Base-by-base conservation (phyloP, 2,329 filamentous ascomycete genomes). In the Clonostachys rhizophaga region DNA sequence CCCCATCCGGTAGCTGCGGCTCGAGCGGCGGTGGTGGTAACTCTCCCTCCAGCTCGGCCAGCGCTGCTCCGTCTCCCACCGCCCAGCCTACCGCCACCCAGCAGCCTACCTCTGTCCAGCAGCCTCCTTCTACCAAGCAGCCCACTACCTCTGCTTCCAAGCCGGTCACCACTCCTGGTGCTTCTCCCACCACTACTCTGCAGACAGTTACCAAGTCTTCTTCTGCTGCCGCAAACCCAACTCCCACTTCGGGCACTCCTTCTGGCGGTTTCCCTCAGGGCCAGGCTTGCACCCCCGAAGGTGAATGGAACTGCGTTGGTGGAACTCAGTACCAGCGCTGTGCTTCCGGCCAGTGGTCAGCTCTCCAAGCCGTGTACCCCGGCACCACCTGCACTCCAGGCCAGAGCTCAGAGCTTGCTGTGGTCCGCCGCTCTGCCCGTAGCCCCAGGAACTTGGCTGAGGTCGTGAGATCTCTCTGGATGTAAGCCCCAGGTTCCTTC, bases 291-390 rank as follows among this genome's bases (percentile, higher is more conserved):
- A 62, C 58, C 34, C 49, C 64, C 5, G 79, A 84, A 55, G 82
- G 82, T 17, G 54, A 62, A 14, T 85, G 78, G 78, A 77, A 79
- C 63, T 85, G 82, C 58, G 64, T 81, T 24, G 68, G 64, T 16
- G 79, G 79, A 44, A 64, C 61, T 20, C 68, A 72, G 44, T 85
- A 81, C 70, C 81, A 84, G 64, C 79, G 79, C 47, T 85, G 81
- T 54, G 80, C 78, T n/a, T 75, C 70, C 13, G 81, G 81, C 6
- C 54, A 61, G 46, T 85, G 81, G 81, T 72, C 75, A 16, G 57
- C 54, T 6, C 51, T 68, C 37, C 68, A 76, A 49, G 55, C 63
- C 35, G 71, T 84, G 70, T 73, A 80, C 2, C 52, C 67, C 2
- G 81, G 81, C 36, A 83, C 76, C 13, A 63, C 64, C 30, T 85